phyloP scores from a whole-genome alignment of 2,329 filamentous ascomycete species.

The Nakataea oryzae region DNA sequence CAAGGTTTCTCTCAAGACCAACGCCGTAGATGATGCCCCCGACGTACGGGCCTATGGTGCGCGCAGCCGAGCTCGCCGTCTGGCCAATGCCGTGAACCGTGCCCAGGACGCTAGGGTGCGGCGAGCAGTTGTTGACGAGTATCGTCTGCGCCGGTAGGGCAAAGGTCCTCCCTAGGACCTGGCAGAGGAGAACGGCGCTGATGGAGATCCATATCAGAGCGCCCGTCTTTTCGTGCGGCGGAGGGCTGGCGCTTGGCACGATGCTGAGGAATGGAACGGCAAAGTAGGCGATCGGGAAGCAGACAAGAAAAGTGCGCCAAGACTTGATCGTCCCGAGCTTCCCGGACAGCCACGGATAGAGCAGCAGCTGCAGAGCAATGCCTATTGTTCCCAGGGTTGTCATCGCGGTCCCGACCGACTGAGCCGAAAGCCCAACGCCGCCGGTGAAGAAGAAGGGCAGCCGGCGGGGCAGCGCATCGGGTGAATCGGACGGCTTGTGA shows the following conservation, averaged over 20 bases:
- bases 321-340: constrained; percentile 57
- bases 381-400: constrained; percentile 67
- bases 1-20: constrained; percentile 43
- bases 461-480: constrained; percentile 19
- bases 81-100: constrained; percentile 48
- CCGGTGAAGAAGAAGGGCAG: constrained; percentile 58
- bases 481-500: constrained; percentile 15
- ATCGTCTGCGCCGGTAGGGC: constrained; percentile 48
- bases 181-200: constrained; percentile 49
- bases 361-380: constrained; percentile 59
- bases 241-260: constrained; percentile 43
- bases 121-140: constrained; percentile 49
- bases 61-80: constrained; percentile 45
- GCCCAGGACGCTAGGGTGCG: constrained; percentile 46
- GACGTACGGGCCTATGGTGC: constrained; percentile 49
- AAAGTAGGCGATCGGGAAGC: constrained; percentile 62
- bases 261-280: constrained; percentile 62
- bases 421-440: constrained; percentile 63
- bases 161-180: constrained; percentile 66
- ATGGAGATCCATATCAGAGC: constrained; percentile 55
- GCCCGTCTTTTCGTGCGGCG: constrained; percentile 42
- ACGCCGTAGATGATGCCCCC: constrained; percentile 51
- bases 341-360: constrained; percentile 59
- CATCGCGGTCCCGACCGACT: constrained; percentile 66
- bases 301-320: constrained; percentile 57